phyloP scores from a whole-genome alignment of 164 flowering plant genomes.

The Umbellularia californica region DNA sequence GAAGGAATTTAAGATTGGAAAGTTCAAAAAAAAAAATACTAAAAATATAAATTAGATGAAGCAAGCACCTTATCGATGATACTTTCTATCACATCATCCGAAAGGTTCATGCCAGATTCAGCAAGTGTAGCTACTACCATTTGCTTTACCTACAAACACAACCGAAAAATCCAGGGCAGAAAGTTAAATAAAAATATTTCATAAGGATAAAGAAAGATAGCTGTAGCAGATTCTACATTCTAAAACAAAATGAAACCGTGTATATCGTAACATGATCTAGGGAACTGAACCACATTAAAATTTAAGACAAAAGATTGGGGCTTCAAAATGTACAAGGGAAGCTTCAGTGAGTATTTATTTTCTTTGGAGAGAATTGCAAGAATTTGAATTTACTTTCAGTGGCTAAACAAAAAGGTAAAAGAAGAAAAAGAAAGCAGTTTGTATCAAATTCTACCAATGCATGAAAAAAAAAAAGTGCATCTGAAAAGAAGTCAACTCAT shows the following conservation, averaged over 20 bases:
- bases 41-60: slow-evolving; percentile 1
- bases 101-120: slow-evolving; percentile 98
- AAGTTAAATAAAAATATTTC: neutral
- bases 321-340: too few relatives aligned
- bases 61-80: slow-evolving; percentile 82
- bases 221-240: neutral
- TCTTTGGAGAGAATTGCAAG: too few relatives aligned
- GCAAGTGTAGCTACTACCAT: slow-evolving; percentile 99
- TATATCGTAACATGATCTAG: neutral
- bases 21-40: neutral
- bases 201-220: neutral
- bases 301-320: too few relatives aligned
- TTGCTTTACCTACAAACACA: slow-evolving; percentile 77
- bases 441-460: too few relatives aligned
- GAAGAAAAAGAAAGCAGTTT: too few relatives aligned
- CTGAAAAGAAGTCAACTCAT: too few relatives aligned
- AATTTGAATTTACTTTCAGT: too few relatives aligned
- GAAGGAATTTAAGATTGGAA: neutral
- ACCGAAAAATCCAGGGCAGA: neutral
- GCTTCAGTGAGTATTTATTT: too few relatives aligned
- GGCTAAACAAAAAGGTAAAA: too few relatives aligned
- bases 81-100: slow-evolving; percentile 91
- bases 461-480: too few relatives aligned
- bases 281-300: too few relatives aligned
- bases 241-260: neutral